phyloP scores from a whole-genome alignment of 768 basidiomycete genomes.

The Pulveroboletus sp. region DNA sequence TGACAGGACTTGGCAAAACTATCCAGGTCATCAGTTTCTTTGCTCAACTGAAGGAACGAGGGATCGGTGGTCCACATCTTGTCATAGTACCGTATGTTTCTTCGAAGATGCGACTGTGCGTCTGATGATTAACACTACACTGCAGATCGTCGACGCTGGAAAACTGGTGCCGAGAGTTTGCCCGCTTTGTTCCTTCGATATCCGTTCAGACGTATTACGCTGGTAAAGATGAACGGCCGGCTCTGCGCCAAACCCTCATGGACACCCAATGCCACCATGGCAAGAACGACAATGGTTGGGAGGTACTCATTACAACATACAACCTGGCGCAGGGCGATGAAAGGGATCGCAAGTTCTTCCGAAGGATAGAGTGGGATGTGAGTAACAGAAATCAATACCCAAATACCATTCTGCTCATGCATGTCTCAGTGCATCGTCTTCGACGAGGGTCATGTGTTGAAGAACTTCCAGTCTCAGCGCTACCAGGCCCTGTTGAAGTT shows the following conservation, averaged over 20 bases:
- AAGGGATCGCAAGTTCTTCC: constrained; percentile 90
- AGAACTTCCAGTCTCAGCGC: constrained; percentile 97
- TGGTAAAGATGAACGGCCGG: constrained; percentile 77
- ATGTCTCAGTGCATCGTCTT: constrained; percentile 77
- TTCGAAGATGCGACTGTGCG: neutral
- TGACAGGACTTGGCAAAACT: constrained; percentile 91
- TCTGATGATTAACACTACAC: constrained; percentile 7
- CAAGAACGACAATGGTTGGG: constrained; percentile 63
- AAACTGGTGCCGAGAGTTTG: constrained; percentile 98
- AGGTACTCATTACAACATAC: constrained; percentile 95
- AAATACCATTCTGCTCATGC: neutral
- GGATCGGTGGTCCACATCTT: constrained; percentile 81
- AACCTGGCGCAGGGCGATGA: constrained; percentile 86
- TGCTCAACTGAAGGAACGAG: constrained; percentile 78
- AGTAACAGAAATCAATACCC: constrained; percentile 28
- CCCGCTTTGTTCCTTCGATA: constrained; percentile 82
- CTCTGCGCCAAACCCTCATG: constrained; percentile 66
- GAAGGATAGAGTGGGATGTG: constrained; percentile 89
- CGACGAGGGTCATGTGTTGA: constrained; percentile 95
- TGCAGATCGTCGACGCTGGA: constrained; percentile 89
- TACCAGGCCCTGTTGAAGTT: constrained; percentile 87
- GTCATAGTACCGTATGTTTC: constrained; percentile 87
- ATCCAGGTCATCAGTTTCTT: constrained; percentile 98
- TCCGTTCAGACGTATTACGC: constrained; percentile 92
- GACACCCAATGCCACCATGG: constrained; percentile 51